Evolutionary conservation across 2,329 filamentous ascomycete species (phyloP).

Genomic region (Verticillium albo-atrum): DNA sequence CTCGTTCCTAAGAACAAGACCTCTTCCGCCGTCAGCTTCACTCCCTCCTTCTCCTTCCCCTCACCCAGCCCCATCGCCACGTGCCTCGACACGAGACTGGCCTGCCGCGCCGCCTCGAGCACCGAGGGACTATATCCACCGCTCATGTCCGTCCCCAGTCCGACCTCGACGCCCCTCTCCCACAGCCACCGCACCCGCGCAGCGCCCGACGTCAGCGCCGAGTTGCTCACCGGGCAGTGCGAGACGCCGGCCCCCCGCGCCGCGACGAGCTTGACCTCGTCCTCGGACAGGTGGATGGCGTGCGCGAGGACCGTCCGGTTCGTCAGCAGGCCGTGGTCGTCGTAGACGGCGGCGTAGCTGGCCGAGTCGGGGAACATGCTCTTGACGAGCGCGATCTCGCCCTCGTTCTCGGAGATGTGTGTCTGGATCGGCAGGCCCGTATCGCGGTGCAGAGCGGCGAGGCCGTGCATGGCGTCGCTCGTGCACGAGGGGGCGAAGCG

Average conservation of each 20-base stretch:
- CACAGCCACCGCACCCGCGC: conserved; percentile 72
- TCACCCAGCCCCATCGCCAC: conserved; percentile 49
- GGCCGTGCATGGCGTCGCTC: conserved; percentile 50
- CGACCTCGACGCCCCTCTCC: conserved; percentile 70
- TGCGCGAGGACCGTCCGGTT: conserved; percentile 79
- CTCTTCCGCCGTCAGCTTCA: conserved; percentile 79
- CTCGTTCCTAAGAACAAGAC: conserved; percentile 79
- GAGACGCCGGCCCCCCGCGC: conserved; percentile 60
- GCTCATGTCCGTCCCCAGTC: conserved; percentile 85
- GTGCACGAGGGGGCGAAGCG: conserved; percentile 64
- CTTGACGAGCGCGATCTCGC: conserved; percentile 68
- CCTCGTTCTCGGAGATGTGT: conserved; percentile 79
- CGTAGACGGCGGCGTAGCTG: conserved; percentile 77
- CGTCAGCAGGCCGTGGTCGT: conserved; percentile 64
- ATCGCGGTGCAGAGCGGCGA: conserved; percentile 61
- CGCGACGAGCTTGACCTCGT: conserved; percentile 63
- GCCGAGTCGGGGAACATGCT: conserved; percentile 60
- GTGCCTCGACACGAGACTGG: conserved; percentile 72
- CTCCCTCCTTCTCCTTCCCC: conserved; percentile 35
- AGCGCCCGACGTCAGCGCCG: conserved; percentile 72
- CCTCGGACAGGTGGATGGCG: conserved; percentile 67
- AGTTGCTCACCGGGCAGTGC: conserved; percentile 88
- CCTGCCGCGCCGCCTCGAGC: conserved; percentile 78
- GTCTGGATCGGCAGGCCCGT: conserved; percentile 73
- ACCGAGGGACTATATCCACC: conserved; percentile 82